phyloP scores from a whole-genome alignment of 2,329 filamentous ascomycete species.

The Juglanconis oblonga region DNA sequence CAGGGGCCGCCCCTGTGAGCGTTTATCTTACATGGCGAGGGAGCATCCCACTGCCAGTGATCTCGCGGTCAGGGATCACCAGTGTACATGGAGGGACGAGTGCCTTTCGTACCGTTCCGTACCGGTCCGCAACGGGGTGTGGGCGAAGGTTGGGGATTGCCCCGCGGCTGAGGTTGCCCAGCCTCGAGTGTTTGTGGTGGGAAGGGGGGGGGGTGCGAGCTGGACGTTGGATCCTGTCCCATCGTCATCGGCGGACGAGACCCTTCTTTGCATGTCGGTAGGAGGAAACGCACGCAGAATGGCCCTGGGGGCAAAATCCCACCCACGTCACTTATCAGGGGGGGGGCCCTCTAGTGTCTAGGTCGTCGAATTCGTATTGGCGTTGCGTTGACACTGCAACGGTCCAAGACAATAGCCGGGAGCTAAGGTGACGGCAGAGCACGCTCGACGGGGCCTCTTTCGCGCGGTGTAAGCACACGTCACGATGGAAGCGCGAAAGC shows the following conservation, averaged over 20 bases:
- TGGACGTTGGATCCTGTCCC: not conserved
- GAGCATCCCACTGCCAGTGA: constrained; percentile 3
- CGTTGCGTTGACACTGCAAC: constrained; percentile 5
- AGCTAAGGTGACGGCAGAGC: not conserved
- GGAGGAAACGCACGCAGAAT: not conserved
- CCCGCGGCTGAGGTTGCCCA: not conserved
- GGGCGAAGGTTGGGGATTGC: not conserved
- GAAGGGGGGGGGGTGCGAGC: not conserved
- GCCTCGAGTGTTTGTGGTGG: not conserved
- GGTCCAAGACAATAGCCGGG: constrained; percentile 21
- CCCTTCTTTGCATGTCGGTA: not conserved
- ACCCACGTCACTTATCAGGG: not conserved
- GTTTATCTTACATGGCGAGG: constrained; percentile 2
- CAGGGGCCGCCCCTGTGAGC: constrained; percentile 6
- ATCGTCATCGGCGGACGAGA: not conserved
- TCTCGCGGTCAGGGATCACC: constrained; percentile 3
- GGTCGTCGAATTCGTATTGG: constrained; percentile 19
- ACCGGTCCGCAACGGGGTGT: not conserved
- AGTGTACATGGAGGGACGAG: not conserved
- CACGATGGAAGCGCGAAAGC: not conserved
- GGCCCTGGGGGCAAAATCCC: not conserved
- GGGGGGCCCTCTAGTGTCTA: not conserved
- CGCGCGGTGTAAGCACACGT: not conserved
- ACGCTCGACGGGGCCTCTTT: not conserved
- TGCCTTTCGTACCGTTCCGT: constrained; percentile 12